Percentiles rank a stretch among this genome's conserved stretches.
phyloP scores from a whole-genome alignment of 2,329 filamentous ascomycete genomes.

The Penicillium glabrum region DNA sequence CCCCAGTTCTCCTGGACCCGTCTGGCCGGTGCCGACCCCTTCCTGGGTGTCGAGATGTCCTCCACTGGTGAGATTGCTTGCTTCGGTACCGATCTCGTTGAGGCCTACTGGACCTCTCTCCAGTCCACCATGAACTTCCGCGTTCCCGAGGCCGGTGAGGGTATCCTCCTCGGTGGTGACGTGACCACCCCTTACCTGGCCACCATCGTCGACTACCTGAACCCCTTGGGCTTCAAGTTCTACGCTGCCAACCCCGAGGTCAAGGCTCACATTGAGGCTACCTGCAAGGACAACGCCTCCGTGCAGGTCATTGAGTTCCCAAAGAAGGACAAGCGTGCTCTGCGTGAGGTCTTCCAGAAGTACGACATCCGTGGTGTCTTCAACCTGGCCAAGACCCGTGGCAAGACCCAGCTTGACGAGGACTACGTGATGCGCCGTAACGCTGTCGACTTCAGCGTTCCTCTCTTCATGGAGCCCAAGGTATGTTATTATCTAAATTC shows the following conservation, averaged over 20 bases:
- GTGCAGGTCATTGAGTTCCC: conserved; percentile 97
- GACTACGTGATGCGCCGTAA: conserved; percentile 99
- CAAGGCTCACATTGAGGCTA: conserved; percentile 77
- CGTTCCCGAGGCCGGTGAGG: conserved; percentile 89
- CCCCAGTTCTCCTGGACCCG: conserved; percentile 99
- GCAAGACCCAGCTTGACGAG: conserved; percentile 81
- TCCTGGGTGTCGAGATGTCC: conserved; percentile 96
- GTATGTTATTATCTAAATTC: conserved; percentile 52
- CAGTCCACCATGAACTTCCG: conserved; percentile 99
- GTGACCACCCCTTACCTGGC: conserved; percentile 68
- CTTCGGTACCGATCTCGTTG: conserved; percentile 92
- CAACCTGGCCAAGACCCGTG: conserved; percentile 83
- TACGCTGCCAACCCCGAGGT: conserved; percentile 80
- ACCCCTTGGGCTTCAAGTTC: conserved; percentile 90
- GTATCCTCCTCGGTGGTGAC: conserved; percentile 91
- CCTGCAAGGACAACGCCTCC: conserved; percentile 63
- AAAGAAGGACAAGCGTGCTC: conserved; percentile 89
- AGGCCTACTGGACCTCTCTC: conserved; percentile 95
- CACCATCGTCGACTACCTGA: conserved; percentile 80
- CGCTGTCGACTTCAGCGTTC: conserved; percentile 96
- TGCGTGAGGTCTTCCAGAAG: conserved; percentile 94
- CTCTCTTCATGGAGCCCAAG: conserved; percentile 97
- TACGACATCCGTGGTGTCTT: conserved; percentile 95
- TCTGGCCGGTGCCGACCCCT: conserved; percentile 93
- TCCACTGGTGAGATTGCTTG: conserved; percentile 98